Percentiles rank a stretch among this genome's conserved stretches.
Evolutionary conservation across 768 basidiomycete genomes (phyloP).

Genomic region (Boletus huronensis): DNA sequence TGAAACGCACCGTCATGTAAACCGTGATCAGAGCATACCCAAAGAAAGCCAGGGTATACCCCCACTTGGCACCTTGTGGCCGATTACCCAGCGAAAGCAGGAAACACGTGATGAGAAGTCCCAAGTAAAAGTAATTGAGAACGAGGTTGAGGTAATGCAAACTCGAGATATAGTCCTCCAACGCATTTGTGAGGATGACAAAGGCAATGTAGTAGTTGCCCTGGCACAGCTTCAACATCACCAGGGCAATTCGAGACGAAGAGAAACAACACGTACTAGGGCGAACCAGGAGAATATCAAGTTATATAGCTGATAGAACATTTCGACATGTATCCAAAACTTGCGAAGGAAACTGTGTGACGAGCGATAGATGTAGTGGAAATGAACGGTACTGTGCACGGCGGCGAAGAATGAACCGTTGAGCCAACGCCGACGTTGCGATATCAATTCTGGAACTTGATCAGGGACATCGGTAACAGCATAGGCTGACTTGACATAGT

Average conservation of each 20-base stretch:
- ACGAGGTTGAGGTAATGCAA: conserved; percentile 73
- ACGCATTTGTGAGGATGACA: conserved; percentile 65
- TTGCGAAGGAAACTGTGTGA: conserved; percentile 80
- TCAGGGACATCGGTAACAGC: conserved; percentile 93
- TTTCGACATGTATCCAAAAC: conserved; percentile 92
- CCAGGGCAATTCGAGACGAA: not conserved
- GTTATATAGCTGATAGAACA: conserved; percentile 88
- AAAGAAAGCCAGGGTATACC: conserved; percentile 80
- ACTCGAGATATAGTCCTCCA: conserved; percentile 61
- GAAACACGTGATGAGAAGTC: conserved; percentile 83
- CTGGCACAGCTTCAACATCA: conserved; percentile 31
- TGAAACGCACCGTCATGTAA: conserved; percentile 83
- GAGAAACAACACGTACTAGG: conserved; percentile 45
- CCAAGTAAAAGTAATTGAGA: conserved; percentile 85
- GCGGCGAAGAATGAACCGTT: conserved; percentile 99
- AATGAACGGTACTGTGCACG: conserved; percentile 87
- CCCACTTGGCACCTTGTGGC: conserved; percentile 86
- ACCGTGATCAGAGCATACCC: conserved; percentile 88
- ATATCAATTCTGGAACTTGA: conserved; percentile 91
- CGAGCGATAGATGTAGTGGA: conserved; percentile 92
- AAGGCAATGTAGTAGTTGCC: conserved; percentile 94
- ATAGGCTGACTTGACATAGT: conserved; percentile 95
- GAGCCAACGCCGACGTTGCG: conserved; percentile 93
- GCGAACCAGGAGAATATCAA: conserved; percentile 92
- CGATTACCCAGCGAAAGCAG: conserved; percentile 86